Base-by-base conservation (phyloP, 2,329 filamentous ascomycete genomes). In the Verticillium albo-atrum region DNA sequence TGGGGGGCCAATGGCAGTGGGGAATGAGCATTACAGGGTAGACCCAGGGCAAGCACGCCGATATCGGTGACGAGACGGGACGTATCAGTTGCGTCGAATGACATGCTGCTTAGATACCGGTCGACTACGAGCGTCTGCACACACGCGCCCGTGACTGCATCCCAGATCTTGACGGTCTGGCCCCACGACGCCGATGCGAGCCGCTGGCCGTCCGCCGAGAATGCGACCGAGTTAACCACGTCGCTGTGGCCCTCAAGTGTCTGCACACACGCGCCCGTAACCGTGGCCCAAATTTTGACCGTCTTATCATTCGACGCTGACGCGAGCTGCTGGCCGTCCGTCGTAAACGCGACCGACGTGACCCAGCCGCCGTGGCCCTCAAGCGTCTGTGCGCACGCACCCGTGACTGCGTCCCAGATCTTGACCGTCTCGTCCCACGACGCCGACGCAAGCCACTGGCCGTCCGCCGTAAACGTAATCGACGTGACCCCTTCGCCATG, bases 391-490 rank as follows among this genome's bases (percentile, higher is more conserved):
- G n/a, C n/a, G n/a, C n/a, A n/a, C n/a, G n/a, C n/a, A n/a, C n/a
- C n/a, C n/a, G n/a, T 53, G 34, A 47, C 32, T 4, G 52, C 23
- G 54, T 65, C 57, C 65, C 63, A 66, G 32, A 66, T 51, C 35
- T 56, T 55, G 15, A 68, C 51, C 3, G 60, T 63, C 4, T 51
- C 51, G 26, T 64, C 57, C 53, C 35, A 12, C 6, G 58, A 61
- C 28, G 55, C 59, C 14, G 64, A 63, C 26, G 62, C 63, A 2
- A 68, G 28, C 35, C 35, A 58, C 35, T 57, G 58, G 26, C 60
- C 47, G 54, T 67, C 61, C 25, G 57, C 60, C 6, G 67, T 64
- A 52, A 68, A 67, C 4, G 57, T 55, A 17, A 69, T 32, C 15
- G 59, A 58, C 7, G 6, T 37, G 15, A 66, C 60, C 1, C 4